A percentile compares a stretch with the other conserved stretches of the same genome.
Conservation (phyloP, 768 basidiomycete species). For the Ramaria rubella region DNA sequence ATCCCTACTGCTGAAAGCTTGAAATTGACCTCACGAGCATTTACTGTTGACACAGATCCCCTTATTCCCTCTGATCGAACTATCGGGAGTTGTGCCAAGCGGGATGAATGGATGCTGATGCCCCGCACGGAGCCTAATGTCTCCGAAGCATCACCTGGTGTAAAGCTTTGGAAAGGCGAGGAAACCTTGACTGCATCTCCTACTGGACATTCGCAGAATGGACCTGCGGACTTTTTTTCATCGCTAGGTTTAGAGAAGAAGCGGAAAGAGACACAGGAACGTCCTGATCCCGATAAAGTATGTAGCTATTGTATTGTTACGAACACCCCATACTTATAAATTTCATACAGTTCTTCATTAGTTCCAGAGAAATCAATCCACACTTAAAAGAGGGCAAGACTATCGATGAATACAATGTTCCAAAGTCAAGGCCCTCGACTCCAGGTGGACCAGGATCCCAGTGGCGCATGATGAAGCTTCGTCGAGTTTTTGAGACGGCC, state of each 20-base stretch:
- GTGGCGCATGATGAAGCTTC: constrained; percentile 98
- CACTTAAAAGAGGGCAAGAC: constrained; percentile 42
- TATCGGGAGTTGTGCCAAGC: too few species aligned
- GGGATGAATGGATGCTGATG: too few species aligned
- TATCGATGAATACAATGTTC: constrained; percentile 35
- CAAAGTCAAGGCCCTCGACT: constrained; percentile 40
- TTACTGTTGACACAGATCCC: constrained; percentile 37
- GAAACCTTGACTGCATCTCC: constrained; percentile 40
- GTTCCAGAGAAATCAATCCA: constrained; percentile 56
- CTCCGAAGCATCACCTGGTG: too few species aligned
- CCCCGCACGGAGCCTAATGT: too few species aligned
- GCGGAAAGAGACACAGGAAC: constrained; percentile 54
- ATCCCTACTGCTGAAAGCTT: constrained; percentile 75
- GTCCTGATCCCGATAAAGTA: constrained; percentile 70
- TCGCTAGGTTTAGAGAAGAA: constrained; percentile 70
- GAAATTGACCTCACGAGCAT: constrained; percentile 56
- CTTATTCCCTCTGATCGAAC: constrained; percentile 42
- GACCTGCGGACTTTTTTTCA: constrained; percentile 84
- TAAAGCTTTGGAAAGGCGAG: too few species aligned
- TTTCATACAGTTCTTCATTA: constrained; percentile 47
- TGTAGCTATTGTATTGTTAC: constrained; percentile 12
- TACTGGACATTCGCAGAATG: constrained; percentile 44
- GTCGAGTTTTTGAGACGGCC: constrained; percentile 81
- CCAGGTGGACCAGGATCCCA: constrained; percentile 90
- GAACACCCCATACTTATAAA: constrained; percentile 22